Evolutionary conservation across 2,329 filamentous ascomycete genomes (phyloP).

Genomic region (Fusarium goolgardi): DNA sequence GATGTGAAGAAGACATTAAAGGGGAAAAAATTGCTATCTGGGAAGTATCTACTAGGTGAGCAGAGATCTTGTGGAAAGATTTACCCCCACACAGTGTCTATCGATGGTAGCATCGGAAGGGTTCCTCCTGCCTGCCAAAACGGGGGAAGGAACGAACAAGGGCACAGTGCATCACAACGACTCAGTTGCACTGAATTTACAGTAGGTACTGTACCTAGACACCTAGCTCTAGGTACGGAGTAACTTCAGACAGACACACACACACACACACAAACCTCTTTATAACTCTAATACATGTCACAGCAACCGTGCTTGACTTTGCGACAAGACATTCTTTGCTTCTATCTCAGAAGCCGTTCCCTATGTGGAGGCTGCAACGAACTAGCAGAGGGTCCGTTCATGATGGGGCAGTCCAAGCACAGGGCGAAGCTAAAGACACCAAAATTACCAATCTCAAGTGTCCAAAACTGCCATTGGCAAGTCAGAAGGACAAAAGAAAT

Average conservation of each 20-base stretch:
- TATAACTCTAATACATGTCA: constrained; percentile 21
- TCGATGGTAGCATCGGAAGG: constrained; percentile 9
- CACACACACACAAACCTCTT: constrained; percentile 4
- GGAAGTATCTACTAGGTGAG: not conserved
- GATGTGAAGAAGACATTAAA: not conserved
- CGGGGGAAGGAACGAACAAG: not conserved
- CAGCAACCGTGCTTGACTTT: constrained; percentile 13
- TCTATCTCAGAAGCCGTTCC: constrained; percentile 32
- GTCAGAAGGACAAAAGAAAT: not conserved
- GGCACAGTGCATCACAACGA: not conserved
- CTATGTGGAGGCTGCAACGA: constrained; percentile 39
- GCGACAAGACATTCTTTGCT: constrained; percentile 18
- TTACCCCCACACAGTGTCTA: constrained; percentile 15
- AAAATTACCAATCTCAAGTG: constrained; percentile 29
- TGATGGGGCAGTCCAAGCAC: constrained; percentile 27
- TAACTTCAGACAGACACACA: not conserved
- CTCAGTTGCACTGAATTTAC: constrained; percentile 3
- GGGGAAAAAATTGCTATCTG: not conserved
- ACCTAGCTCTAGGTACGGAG: too few species aligned
- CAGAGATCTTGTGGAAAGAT: constrained; percentile 1
- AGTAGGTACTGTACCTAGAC: not conserved
- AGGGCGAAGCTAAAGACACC: constrained; percentile 31
- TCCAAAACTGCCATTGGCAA: not conserved
- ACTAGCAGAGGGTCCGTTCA: constrained; percentile 34
- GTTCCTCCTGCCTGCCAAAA: constrained; percentile 17